Conservation (phyloP, 192 early-diverging fungal genomes). For the Entomortierella beljakovae region DNA sequence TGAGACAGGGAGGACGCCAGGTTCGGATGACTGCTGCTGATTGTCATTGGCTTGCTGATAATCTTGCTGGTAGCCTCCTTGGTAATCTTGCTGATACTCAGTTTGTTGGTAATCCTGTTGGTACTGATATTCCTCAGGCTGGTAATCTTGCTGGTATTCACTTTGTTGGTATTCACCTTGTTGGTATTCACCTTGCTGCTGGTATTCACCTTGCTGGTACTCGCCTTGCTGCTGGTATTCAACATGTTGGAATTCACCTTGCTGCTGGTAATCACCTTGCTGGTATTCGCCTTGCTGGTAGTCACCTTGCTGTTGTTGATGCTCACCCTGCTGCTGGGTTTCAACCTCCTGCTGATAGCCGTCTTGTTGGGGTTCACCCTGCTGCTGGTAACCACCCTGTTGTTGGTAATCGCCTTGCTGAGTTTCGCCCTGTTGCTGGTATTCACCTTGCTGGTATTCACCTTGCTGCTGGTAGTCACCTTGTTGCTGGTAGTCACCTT, state of each 20-base stretch:
- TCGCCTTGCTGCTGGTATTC: conserved; percentile 36
- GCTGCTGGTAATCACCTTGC: conserved; percentile 26
- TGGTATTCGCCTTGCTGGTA: conserved; percentile 45
- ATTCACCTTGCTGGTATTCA: conserved; percentile 24
- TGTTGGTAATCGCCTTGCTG: conserved; percentile 25
- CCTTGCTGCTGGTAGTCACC: conserved; percentile 29
- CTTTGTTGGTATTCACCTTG: conserved; percentile 21
- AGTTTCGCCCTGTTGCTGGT: conserved; percentile 15
- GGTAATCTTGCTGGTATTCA: conserved; percentile 38
- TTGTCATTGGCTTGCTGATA: conserved; percentile 24
- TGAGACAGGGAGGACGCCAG: conserved; percentile 32
- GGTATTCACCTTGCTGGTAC: conserved; percentile 26
- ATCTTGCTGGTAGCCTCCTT: conserved; percentile 16
- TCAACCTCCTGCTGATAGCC: conserved; percentile 31
- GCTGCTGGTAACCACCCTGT: conserved; percentile 31
- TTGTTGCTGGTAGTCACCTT: conserved; percentile 13
- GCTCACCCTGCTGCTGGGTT: conserved; percentile 28
- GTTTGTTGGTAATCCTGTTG: conserved; percentile 35
- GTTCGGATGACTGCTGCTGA: conserved; percentile 24
- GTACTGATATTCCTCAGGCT: no score
- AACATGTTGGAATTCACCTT: conserved; percentile 2
- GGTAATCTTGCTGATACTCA: conserved; percentile 24
- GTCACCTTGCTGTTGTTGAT: conserved; percentile 31
- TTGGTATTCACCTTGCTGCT: conserved; percentile 18
- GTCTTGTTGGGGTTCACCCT: conserved; percentile 15